A percentile compares a stretch with the other conserved stretches of the same genome.
Evolutionary conservation across 2,329 filamentous ascomycete genomes (phyloP).

Genomic region (Malbranchea zuffiana): DNA sequence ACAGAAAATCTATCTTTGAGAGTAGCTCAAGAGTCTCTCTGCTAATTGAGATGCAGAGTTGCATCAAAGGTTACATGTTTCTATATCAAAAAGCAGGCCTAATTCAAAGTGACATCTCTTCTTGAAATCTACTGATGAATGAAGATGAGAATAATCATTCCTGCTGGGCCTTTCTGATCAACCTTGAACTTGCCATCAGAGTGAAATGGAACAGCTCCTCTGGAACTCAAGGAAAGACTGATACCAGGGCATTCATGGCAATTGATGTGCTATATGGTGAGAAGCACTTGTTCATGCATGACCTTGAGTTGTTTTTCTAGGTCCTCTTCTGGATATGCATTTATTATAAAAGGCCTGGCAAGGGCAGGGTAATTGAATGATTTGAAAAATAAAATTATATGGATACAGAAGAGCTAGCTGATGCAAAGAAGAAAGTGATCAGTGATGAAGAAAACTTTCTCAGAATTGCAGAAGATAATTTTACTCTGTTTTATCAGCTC

Average conservation of each 20-base stretch:
- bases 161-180: conserved; percentile 32
- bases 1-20: conserved; percentile 34
- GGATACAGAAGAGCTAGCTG: conserved; percentile 14
- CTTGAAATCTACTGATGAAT: conserved; percentile 40
- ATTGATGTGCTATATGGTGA: conserved; percentile 32
- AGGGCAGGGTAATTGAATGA: conserved; percentile 11
- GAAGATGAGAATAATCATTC: conserved; percentile 31
- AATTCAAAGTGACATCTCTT: conserved; percentile 37
- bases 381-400: conserved; percentile 20
- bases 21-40: conserved; percentile 29
- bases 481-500: conserved; percentile 10
- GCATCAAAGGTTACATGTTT: conserved; percentile 16
- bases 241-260: conserved; percentile 39
- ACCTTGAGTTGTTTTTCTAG: conserved; percentile 43
- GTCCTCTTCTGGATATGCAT: conserved; percentile 40
- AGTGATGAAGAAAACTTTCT: conserved; percentile 23
- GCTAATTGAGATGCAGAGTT: conserved; percentile 1
- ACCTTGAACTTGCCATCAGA: conserved; percentile 33
- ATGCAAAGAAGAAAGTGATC: conserved; percentile 18
- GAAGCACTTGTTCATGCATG: conserved; percentile 38
- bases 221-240: conserved; percentile 34
- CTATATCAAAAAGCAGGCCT: conserved; percentile 25
- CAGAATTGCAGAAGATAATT: conserved; percentile 15
- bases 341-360: conserved; percentile 26
- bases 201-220: conserved; percentile 24